Evolutionary conservation across 108 stramenopile genomes (phyloP), one percentile per base, ranked within the genome.

Genomic region (Fragilariopsis cylindrus): DNA sequence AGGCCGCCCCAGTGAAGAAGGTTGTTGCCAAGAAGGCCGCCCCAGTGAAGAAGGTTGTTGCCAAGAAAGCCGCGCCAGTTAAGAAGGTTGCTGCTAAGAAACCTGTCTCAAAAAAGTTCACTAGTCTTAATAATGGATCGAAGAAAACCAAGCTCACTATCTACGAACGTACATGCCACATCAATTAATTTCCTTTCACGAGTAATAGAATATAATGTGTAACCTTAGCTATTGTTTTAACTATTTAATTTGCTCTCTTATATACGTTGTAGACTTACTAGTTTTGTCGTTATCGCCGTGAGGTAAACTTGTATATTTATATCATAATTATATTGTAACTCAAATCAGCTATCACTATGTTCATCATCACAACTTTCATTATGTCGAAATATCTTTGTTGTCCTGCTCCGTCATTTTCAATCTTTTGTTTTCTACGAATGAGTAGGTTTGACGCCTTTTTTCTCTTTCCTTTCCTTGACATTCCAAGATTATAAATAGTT

Each of bases 41-140:
- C 12, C 54, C 66, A 3, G 30, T 48, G n/a, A 77, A 77, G 60
- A 64, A 62, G 48, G 75, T 67, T 45, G 18, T 46, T 39, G 65
- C 54, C 39, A 67, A 44, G 65, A 55, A 57, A 0, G 66, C 65
- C 21, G 21, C 21, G 0, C 65, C 74, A 19, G 57, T n/a, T 7
- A 57, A 57, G 62, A 63, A 63, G 62, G 62, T 45, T 4, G 43
- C 42, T 21, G 19, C 58, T 5, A 60, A 60, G 58, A 60, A 60
- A 40, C 11, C 58, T 0, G 18, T 19, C 7, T n/a, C 30, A 30
- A 30, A 30, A 30, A 30, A 30, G 30, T 30, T 30, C 30, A 44
- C 62, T 44, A 63, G n/a, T 45, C 3, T 45, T 3, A 45, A 12
- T 11, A 44, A 44, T 8, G 8, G 13, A 9, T n/a, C 21, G 42